phyloP scores from a whole-genome alignment of 2,329 filamentous ascomycete species.

The Scytalidium sp. region DNA sequence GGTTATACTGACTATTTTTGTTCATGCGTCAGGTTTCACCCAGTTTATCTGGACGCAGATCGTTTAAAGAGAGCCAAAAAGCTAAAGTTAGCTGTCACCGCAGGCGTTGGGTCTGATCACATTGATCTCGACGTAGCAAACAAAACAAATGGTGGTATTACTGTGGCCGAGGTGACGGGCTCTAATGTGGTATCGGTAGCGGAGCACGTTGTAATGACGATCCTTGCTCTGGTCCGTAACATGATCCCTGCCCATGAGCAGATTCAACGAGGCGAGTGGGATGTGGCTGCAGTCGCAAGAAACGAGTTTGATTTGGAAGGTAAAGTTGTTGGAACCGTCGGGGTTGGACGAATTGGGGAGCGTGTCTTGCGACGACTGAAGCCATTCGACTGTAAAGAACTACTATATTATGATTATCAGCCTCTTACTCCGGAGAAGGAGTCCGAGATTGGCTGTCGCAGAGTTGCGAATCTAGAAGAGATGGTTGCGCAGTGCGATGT shows the following conservation, averaged over 20 bases:
- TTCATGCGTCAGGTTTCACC: constrained; percentile 72
- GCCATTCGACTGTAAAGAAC: constrained; percentile 97
- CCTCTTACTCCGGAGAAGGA: constrained; percentile 77
- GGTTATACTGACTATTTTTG: constrained; percentile 34
- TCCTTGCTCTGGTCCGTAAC: constrained; percentile 90
- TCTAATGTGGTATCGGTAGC: constrained; percentile 96
- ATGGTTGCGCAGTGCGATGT: constrained; percentile 88
- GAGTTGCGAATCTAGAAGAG: constrained; percentile 84
- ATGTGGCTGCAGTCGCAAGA: constrained; percentile 91
- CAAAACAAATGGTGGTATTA: constrained; percentile 94
- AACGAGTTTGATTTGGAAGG: constrained; percentile 93
- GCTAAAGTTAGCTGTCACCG: constrained; percentile 94
- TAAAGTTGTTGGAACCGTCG: constrained; percentile 95
- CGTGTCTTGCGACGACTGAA: constrained; percentile 91
- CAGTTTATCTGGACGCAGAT: constrained; percentile 94
- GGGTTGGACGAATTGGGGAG: constrained; percentile 93
- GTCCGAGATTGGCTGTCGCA: constrained; percentile 88
- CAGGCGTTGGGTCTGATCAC: constrained; percentile 97
- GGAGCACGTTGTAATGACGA: constrained; percentile 98
- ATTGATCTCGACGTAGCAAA: constrained; percentile 93
- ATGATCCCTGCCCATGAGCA: constrained; percentile 94
- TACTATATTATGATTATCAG: constrained; percentile 98
- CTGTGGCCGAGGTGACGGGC: constrained; percentile 92
- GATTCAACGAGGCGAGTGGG: constrained; percentile 81
- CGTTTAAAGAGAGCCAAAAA: constrained; percentile 98